These are phyloP conservation scores for Didymella lethalis DNA, from an alignment of 2,329 filamentous ascomycete species.

Conservation along the genomic window DNA sequence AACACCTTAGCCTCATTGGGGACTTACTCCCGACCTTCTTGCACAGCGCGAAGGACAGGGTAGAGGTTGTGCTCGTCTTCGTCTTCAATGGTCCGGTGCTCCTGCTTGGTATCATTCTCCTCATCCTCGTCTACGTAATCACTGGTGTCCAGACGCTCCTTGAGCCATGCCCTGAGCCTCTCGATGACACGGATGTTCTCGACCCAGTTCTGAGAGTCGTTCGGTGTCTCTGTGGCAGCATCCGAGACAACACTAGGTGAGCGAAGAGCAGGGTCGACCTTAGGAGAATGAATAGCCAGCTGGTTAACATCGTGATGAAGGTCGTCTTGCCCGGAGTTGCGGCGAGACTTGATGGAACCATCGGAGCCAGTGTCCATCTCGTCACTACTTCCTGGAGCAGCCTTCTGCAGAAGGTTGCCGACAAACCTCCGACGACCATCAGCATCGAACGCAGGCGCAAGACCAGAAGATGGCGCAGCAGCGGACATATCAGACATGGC, in stretches of 20 bases:
- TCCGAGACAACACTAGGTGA: conserved; percentile 51
- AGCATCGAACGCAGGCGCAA: conserved; percentile 69
- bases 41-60: conserved; percentile 52
- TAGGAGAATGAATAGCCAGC: conserved; percentile 51
- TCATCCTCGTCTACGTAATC: conserved; percentile 55
- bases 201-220: conserved; percentile 60
- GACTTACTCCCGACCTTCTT: conserved; percentile 49
- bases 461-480: conserved; percentile 71
- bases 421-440: conserved; percentile 69
- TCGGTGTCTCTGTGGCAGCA: conserved; percentile 43
- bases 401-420: conserved; percentile 65
- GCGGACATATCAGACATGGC: conserved; percentile 68
- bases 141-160: conserved; percentile 61
- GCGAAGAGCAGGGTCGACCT: conserved; percentile 51
- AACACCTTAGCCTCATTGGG: conserved; percentile 10
- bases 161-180: conserved; percentile 65
- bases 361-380: conserved; percentile 55
- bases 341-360: conserved; percentile 43
- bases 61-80: conserved; percentile 53
- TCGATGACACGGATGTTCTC: conserved; percentile 71
- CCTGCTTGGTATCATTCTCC: conserved; percentile 39
- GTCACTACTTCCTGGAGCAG: conserved; percentile 47
- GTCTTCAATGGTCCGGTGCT: conserved; percentile 45
- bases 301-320: conserved; percentile 51
- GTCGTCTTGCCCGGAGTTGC: conserved; percentile 46